Evolutionary conservation across 352 stramenopile genomes (phyloP), one percentile per base, ranked within the genome.

Genomic region (Globisporangium perplexum): DNA sequence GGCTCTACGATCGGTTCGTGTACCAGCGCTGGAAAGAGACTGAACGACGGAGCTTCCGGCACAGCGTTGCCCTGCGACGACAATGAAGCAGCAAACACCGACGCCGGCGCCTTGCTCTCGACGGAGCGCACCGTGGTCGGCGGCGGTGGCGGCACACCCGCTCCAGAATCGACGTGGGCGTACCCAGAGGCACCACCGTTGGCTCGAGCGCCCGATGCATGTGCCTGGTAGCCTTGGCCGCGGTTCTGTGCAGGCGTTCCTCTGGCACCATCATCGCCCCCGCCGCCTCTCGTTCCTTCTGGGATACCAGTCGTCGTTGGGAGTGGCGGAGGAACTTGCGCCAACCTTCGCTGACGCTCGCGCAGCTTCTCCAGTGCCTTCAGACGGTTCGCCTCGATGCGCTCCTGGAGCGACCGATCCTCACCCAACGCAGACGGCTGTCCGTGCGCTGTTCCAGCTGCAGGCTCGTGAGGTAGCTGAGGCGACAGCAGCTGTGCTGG

Each of bases 351-450:
- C 33, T 66, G 69, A 38, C 65, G 65, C 57, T 75, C 62, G 45
- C 85, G 55, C n/a, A 87, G 55, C 43, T 85, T 81, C 24, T 76
- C 66, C 7, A 90, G 50, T 12, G 81, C 78, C 22, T 77, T 76
- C 15, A 76, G 55, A 8, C 79, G 69, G 46, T 93, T 90, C 33
- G 68, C 66, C 71, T 90, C 79, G 24, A 90, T 83, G n/a, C 78
- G 82, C 41, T 72, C 67, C 8, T 62, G 69, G 3, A 81, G 36
- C 39, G 64, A 46, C 0, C 48, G 47, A 10, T 61, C 54, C n/a
- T 65, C 54, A 6, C 44, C 47, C n/a, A 47, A 44, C 10, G 24
- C n/a, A 26, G 22, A 6, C 30, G 20, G 18, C n/a, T 17, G n/a
- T 12, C 17, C 11, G 26, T 30, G 26, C 18, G 41, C 11, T 1